A percentile compares a stretch with the other conserved stretches of the same genome.
phyloP scores from a whole-genome alignment of 2,329 filamentous ascomycete genomes.

The Ceratocystiopsis minuta region DNA sequence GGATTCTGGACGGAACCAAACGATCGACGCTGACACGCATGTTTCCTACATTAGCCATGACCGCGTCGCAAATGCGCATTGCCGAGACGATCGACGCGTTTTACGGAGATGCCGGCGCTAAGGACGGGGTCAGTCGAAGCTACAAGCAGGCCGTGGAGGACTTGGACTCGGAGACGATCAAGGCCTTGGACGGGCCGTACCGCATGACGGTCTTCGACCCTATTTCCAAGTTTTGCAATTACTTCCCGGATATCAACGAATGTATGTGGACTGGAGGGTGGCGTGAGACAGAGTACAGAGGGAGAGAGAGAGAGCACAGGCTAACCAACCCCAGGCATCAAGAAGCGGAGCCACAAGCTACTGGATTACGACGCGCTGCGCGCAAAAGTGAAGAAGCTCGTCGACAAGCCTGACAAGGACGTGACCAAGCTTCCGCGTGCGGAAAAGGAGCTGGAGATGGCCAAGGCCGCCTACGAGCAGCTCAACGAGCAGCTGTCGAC shows the following conservation, averaged over 20 bases:
- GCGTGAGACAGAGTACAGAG: neutral
- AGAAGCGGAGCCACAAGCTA: constrained; percentile 96
- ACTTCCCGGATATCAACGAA: constrained; percentile 98
- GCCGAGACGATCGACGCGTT: constrained; percentile 98
- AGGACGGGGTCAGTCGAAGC: constrained; percentile 84
- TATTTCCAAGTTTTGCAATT: constrained; percentile 89
- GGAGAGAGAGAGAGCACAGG: no score
- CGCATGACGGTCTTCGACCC: constrained; percentile 87
- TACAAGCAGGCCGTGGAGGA: constrained; percentile 99
- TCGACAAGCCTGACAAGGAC: constrained; percentile 98
- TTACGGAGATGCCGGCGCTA: constrained; percentile 88
- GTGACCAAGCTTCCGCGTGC: constrained; percentile 87
- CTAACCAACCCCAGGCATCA: constrained; percentile 44
- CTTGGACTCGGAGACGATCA: constrained; percentile 94
- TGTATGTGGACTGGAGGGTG: constrained; percentile 32
- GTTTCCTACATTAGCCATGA: constrained; percentile 49
- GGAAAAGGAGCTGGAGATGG: constrained; percentile 92
- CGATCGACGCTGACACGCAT: constrained; percentile 22
- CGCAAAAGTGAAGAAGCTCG: constrained; percentile 89
- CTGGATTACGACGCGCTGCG: constrained; percentile 95
- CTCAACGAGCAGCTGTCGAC: constrained; percentile 89
- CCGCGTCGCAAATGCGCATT: constrained; percentile 96
- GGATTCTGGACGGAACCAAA: neutral
- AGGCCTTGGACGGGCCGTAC: constrained; percentile 91
- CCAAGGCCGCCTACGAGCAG: constrained; percentile 83